Percentiles rank a stretch among this genome's conserved stretches.
phyloP scores from a whole-genome alignment of 306 rosid genomes.

The Medicago arabica region DNA sequence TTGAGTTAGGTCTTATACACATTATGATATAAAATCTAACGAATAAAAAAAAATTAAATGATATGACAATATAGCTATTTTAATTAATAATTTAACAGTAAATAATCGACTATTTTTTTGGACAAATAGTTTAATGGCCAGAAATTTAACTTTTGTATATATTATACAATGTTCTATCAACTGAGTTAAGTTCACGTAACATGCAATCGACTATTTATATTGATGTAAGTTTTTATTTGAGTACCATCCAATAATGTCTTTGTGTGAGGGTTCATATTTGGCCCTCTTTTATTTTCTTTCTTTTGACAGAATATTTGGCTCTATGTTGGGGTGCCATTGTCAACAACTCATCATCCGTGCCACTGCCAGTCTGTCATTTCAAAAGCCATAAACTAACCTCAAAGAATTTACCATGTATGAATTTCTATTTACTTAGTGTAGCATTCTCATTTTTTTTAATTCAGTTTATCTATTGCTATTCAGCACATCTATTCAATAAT shows the following conservation, averaged over 20 bases:
- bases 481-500: too few species aligned
- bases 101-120: neutral
- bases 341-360: slow-evolving; percentile 44
- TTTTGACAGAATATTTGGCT: neutral
- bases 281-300: neutral
- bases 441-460: too few species aligned
- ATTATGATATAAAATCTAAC: too few species aligned
- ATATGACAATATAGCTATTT: neutral
- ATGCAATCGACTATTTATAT: neutral
- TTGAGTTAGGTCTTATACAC: too few species aligned
- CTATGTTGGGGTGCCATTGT: slow-evolving; percentile 38
- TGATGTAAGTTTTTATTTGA: neutral
- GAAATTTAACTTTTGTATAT: too few species aligned
- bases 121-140: too few species aligned
- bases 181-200: too few species aligned
- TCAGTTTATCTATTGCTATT: too few species aligned
- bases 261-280: slow-evolving; percentile 30
- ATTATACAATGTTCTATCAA: too few species aligned
- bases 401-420: neutral
- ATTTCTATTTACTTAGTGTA: neutral
- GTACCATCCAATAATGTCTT: neutral
- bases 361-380: slow-evolving; percentile 46
- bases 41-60: too few species aligned
- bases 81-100: neutral
- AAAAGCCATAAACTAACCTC: neutral